Percentiles rank a stretch among this genome's conserved stretches.
Evolutionary conservation across 371 early-diverging fungal genomes (phyloP).

Genomic region (Mortierella sp.): DNA sequence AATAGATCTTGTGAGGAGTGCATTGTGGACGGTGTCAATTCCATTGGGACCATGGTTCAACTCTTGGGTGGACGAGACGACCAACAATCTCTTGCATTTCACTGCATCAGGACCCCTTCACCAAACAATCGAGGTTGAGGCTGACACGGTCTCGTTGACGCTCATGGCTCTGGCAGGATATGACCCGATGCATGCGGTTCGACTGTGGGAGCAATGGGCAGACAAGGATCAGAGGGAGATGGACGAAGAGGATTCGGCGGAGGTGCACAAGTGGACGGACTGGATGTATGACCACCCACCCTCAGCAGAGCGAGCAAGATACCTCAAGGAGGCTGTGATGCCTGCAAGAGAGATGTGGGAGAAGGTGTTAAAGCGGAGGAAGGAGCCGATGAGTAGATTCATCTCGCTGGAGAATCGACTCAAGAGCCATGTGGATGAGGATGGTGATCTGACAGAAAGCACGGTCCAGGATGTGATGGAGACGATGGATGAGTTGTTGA

Average conservation of each 20-base stretch:
- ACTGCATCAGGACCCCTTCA: slow-evolving; percentile 50
- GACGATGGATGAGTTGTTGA: slow-evolving; percentile 45
- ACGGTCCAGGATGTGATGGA: slow-evolving; percentile 50
- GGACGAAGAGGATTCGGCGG: slow-evolving; percentile 31
- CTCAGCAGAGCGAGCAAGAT: slow-evolving; percentile 47
- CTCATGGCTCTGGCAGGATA: slow-evolving; percentile 71
- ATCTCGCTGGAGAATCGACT: slow-evolving; percentile 30
- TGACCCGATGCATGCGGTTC: slow-evolving; percentile 63
- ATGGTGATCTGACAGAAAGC: slow-evolving; percentile 46
- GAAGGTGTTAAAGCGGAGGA: slow-evolving; percentile 37
- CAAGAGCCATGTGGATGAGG: slow-evolving; percentile 37
- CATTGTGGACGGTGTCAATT: slow-evolving; percentile 50
- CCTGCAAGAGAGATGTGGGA: slow-evolving; percentile 55
- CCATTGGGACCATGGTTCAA: slow-evolving; percentile 58
- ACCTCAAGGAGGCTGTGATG: slow-evolving; percentile 53
- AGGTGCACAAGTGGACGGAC: slow-evolving; percentile 54
- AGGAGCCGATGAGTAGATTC: slow-evolving; percentile 35
- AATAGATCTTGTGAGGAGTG: slow-evolving; percentile 45
- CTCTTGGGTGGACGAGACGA: slow-evolving; percentile 48
- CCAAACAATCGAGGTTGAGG: slow-evolving; percentile 58
- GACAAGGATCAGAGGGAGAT: slow-evolving; percentile 54
- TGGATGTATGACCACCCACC: slow-evolving; percentile 59
- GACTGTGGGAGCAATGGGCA: slow-evolving; percentile 64
- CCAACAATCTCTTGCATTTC: slow-evolving; percentile 39
- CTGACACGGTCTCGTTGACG: slow-evolving; percentile 69